Percentiles rank a stretch among this genome's conserved stretches.
These are phyloP conservation scores for Aspergillus pseudoglaucus DNA, from an alignment of 2,329 filamentous ascomycete species.

Conservation along the genomic window DNA sequence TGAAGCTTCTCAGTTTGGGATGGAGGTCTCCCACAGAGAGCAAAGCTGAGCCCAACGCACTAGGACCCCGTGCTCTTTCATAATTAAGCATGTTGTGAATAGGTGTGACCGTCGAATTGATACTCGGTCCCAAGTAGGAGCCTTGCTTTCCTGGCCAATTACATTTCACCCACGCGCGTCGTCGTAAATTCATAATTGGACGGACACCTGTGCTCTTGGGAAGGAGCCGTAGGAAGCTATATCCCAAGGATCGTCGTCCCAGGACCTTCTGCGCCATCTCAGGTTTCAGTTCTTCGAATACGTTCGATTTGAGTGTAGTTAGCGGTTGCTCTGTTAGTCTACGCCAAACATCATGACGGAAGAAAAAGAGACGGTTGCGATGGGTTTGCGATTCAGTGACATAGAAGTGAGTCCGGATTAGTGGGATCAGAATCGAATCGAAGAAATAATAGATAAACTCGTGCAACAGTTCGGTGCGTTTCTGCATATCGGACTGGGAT, in stretches of 20 bases:
- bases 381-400: slow-evolving; percentile 83
- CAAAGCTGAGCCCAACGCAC: slow-evolving; percentile 67
- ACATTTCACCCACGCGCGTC: slow-evolving; percentile 49
- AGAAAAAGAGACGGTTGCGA: slow-evolving; percentile 80
- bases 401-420: slow-evolving; percentile 84
- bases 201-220: slow-evolving; percentile 73
- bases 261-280: slow-evolving; percentile 54
- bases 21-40: slow-evolving; percentile 80
- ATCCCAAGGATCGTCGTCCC: slow-evolving; percentile 60
- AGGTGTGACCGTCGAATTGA: slow-evolving; percentile 65
- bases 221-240: slow-evolving; percentile 70
- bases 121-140: slow-evolving; percentile 51
- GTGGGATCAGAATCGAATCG: slow-evolving; percentile 81
- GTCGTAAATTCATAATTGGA: slow-evolving; percentile 79
- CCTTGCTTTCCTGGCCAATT: slow-evolving; percentile 47
- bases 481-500: slow-evolving; percentile 64
- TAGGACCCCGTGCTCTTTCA: slow-evolving; percentile 59
- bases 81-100: slow-evolving; percentile 70
- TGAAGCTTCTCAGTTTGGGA: slow-evolving; percentile 64
- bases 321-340: slow-evolving; percentile 68
- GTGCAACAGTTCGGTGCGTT: slow-evolving; percentile 69
- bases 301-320: slow-evolving; percentile 56
- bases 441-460: slow-evolving; percentile 91
- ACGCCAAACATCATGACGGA: slow-evolving; percentile 88
- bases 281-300: slow-evolving; percentile 71